Evolutionary conservation across 1,284 basidiomycete genomes (phyloP), one percentile per base, ranked within the genome.

Genomic region (Somion occarium): DNA sequence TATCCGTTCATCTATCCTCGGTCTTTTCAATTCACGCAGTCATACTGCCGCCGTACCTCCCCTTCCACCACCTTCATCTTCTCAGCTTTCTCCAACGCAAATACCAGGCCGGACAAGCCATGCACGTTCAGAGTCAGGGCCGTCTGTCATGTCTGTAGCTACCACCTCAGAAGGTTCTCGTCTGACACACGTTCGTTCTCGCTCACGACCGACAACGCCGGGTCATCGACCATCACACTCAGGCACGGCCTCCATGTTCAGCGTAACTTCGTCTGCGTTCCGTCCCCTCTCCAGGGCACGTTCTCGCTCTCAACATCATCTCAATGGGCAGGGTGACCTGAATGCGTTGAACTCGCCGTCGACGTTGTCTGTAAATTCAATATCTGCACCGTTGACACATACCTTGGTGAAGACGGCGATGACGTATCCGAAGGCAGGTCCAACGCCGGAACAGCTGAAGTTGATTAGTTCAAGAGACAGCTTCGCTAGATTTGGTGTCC

Each of bases 381-480:
- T 80, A 52, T 78, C 76, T 12, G 56, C 76, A 5, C 78, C 78
- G 18, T 68, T 80, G 22, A 64, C 73, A 20, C 75, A 80, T 58
- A 80, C 78, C 20, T 65, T 72, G 23, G 66, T 69, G 30, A 73
- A 74, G 38, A 74, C 78, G 2, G 74, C 74, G 55, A 75, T 80
- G 48, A 67, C 69, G 53, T 77, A 72, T 54, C 78, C 78, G 15
- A 66, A 67, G 46, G 63, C 67, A 5, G 78, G 79, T 0, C 70
- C 79, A 39, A 80, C 78, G 15, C 68, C 78, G 0, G 77, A 81
- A 49, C 78, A 80, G 59, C 63, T 80, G 52, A 72, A 71, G 56
- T 65, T 80, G 50, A 71, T 80, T 50, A 70, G 73, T 41, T 74
- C 73, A 18, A 62, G 74, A 13, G 74, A 78, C 53, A 69, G 68